Evolutionary conservation across 2,329 filamentous ascomycete genomes (phyloP), one percentile per base, ranked within the genome.

Genomic region (Xylaria sp.): DNA sequence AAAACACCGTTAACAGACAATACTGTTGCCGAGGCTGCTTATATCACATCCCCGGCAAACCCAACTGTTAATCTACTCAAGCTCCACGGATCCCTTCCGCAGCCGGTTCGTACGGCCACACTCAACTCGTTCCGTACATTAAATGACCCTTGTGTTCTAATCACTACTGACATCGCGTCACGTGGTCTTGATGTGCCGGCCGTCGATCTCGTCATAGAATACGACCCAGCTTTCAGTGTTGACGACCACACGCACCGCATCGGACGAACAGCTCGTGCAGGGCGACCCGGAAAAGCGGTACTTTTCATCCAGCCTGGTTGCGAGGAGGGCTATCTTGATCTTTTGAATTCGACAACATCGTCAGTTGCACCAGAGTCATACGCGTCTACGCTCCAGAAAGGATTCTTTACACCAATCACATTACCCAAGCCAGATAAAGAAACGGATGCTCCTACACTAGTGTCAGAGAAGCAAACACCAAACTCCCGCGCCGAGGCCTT

Each of bases 171-270:
- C 77, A 96, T 99, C 59, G 93, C 96, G 13, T 96, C 96, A 23
- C 93, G 96, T 77, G 96, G 96, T 83, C 89, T 99, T 49, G 96
- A 99, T 84, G 88, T 99, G 17, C 95, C 95, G 0, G 95, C 96
- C 59, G 93, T 99, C 60, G 96, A 99, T 79, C 86, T 97, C 23
- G 94, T 99, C 59, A 88, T 99, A 65, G 96, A 99, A 79, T 98
- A 97, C 78, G 96, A 99, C 77, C 94, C 96, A 0, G 93, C 96
- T 2, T 98, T 98, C 81, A 93, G 92, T 77, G 90, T 93, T 28
- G 92, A 94, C 69, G 96, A 99, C 79, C 96, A 99, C 79, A 87
- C 97, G 7, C 96, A 99, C 82, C 91, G 96, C 65, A 93, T 98
- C 64, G 96, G 96, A 63, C 92, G 96, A 79, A 99, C 96, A 11